Evolutionary conservation across 495 filamentous ascomycete genomes (phyloP).

Genomic region (Penicillium fimorum): DNA sequence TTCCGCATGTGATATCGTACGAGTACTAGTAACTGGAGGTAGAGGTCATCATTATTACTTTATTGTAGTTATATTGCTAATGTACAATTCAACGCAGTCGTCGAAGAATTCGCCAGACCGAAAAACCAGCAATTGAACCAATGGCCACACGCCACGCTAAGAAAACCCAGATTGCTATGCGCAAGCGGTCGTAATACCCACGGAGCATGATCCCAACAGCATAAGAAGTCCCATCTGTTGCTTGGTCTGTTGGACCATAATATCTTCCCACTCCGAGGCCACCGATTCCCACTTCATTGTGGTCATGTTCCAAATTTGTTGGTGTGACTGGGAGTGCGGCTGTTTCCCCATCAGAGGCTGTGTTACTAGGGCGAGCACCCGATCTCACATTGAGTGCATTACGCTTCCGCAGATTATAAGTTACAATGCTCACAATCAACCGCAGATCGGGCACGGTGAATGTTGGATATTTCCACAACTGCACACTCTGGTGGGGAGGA

Average conservation of each 20-base stretch:
- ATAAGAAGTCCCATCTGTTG: conserved; percentile 32
- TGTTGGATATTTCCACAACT: conserved; percentile 69
- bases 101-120: conserved; percentile 34
- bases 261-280: conserved; percentile 49
- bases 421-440: conserved; percentile 59
- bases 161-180: conserved; percentile 56
- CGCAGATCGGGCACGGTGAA: conserved; percentile 67
- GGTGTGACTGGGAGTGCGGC: conserved; percentile 40
- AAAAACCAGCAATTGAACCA: conserved; percentile 35
- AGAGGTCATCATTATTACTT: neutral
- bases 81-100: conserved; percentile 17
- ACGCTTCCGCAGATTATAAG: conserved; percentile 56
- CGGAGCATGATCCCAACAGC: conserved; percentile 63
- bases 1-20: neutral
- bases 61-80: conserved; percentile 1
- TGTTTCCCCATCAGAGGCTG: conserved; percentile 43
- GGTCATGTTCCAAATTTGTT: conserved; percentile 23
- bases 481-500: conserved; percentile 59
- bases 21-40: neutral
- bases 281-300: conserved; percentile 46
- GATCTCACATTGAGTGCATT: conserved; percentile 48
- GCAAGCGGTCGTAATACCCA: conserved; percentile 67
- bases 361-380: conserved; percentile 37
- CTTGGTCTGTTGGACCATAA: conserved; percentile 35
- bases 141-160: conserved; percentile 38